phyloP scores from a whole-genome alignment of 176 grass and related monocot genomes.

The Triticum aestivum region IWGSC_CS_RefSeq_v2.1 NC_057805.1:2468821-2469320 shows the following conservation, averaged over 20 bases:
- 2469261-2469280: background rate
- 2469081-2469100: constrained; percentile 45
- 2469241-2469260: too few species aligned
- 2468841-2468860: too few species aligned
- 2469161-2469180: constrained; percentile 36
- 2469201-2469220: background rate
- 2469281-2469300: constrained; percentile 9
- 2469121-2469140: constrained; percentile 35
- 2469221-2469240: background rate
- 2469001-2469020: background rate
- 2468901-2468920: too few species aligned
- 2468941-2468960: too few species aligned
- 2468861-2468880: too few species aligned
- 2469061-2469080: constrained; percentile 21
- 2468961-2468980: too few species aligned
- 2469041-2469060: constrained; percentile 45
- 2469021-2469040: constrained; percentile 35
- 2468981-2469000: too few species aligned
- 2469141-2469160: constrained; percentile 23
- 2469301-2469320: constrained; percentile 37
- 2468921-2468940: too few species aligned
- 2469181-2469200: constrained; percentile 23
- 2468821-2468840: too few species aligned
- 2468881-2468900: too few species aligned
- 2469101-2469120: background rate